phyloP scores from a whole-genome alignment of 257 asterid species.

The Solanum paucissectum region DNA sequence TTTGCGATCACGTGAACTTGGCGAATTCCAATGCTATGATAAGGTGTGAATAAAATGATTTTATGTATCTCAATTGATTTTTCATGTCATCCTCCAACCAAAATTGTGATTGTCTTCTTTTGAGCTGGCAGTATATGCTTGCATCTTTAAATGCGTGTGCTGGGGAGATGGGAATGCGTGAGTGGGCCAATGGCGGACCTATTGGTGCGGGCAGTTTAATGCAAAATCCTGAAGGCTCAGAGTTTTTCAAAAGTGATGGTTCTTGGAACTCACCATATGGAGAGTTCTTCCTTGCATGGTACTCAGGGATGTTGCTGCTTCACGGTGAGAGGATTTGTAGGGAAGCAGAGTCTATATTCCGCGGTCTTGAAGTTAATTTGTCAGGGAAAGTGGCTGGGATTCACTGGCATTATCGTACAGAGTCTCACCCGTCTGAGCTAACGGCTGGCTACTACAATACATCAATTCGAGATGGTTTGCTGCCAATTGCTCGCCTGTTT shows the following conservation, averaged over 20 bases:
- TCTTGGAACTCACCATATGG: constrained; percentile 55
- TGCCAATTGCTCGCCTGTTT: constrained; percentile 47
- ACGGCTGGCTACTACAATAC: constrained; percentile 65
- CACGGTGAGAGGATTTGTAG: constrained; percentile 71
- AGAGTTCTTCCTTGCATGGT: constrained; percentile 70
- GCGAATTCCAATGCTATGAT: constrained; percentile 76
- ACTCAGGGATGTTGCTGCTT: constrained; percentile 52
- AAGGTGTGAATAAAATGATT: constrained; percentile 26
- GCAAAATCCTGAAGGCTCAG: constrained; percentile 46
- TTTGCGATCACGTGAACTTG: constrained; percentile 48
- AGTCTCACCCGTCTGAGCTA: constrained; percentile 56
- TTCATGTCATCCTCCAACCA: neutral
- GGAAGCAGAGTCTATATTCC: constrained; percentile 55
- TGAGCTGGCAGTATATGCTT: constrained; percentile 60
- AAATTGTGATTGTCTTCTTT: constrained; percentile 5
- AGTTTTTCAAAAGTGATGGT: constrained; percentile 44
- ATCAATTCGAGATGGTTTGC: constrained; percentile 40
- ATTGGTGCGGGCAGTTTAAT: constrained; percentile 27
- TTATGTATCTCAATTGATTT: neutral
- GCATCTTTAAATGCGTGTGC: constrained; percentile 63
- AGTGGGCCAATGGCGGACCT: constrained; percentile 55
- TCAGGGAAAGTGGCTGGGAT: constrained; percentile 54
- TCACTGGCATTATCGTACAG: constrained; percentile 47
- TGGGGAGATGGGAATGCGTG: constrained; percentile 34
- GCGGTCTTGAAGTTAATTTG: constrained; percentile 42